A percentile compares a stretch with the other conserved stretches of the same genome.
Evolutionary conservation across 257 asterid genomes (phyloP).

Genomic region (Nyctanthes arbortristis): DNA sequence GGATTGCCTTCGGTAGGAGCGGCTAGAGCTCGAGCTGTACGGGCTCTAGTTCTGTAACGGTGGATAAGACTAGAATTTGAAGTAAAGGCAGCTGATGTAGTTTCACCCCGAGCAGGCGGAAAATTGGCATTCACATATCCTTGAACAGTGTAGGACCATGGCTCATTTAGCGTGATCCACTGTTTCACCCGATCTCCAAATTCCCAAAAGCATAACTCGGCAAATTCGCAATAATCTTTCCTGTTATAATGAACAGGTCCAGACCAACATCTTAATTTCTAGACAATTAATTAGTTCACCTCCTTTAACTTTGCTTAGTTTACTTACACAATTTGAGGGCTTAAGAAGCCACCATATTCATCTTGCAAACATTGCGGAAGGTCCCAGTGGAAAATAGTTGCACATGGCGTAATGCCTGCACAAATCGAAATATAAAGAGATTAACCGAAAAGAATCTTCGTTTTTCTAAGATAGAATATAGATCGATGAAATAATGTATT

Average conservation of each 20-base stretch:
- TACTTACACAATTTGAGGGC: not conserved
- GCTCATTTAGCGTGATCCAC: slow-evolving; percentile 32
- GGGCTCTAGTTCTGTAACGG: too few relatives aligned
- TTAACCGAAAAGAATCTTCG: too few relatives aligned
- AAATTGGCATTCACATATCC: slow-evolving; percentile 13
- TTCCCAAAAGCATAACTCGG: slow-evolving; percentile 27
- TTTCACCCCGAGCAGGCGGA: slow-evolving; percentile 23
- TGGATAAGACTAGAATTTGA: too few relatives aligned
- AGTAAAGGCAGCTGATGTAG: too few relatives aligned
- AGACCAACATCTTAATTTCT: not conserved
- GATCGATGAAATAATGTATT: too few relatives aligned
- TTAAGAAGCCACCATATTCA: slow-evolving; percentile 28
- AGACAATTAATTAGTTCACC: not conserved
- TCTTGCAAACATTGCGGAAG: slow-evolving; percentile 22
- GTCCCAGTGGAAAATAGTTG: slow-evolving; percentile 26
- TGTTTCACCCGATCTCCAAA: slow-evolving; percentile 28
- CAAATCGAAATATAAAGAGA: too few relatives aligned
- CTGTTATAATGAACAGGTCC: not conserved
- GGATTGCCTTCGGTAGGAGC: too few relatives aligned
- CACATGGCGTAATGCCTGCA: slow-evolving; percentile 22
- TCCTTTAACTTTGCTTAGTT: not conserved
- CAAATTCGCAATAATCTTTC: slow-evolving; percentile 22
- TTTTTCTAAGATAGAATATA: too few relatives aligned
- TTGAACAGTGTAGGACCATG: slow-evolving; percentile 9
- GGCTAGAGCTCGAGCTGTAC: too few relatives aligned